phyloP scores from a whole-genome alignment of 2,329 filamentous ascomycete genomes.

The Cytospora piceae region DNA sequence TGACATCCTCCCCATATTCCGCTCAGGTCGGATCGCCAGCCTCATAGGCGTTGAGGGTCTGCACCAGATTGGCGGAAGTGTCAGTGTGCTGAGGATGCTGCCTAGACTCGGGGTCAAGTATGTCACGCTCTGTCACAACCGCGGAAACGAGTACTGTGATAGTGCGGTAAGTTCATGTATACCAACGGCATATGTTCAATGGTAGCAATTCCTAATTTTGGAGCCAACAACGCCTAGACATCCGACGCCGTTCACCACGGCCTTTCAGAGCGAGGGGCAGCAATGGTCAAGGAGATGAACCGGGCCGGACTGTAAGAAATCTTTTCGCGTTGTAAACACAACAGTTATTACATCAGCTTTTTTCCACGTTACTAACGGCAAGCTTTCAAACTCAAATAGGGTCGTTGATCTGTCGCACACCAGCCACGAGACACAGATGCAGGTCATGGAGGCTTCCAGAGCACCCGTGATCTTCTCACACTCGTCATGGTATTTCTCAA shows the following conservation, averaged over 20 bases:
- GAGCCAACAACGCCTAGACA: too few species aligned
- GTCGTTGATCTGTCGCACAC: conserved; percentile 34
- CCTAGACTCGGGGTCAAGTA: conserved; percentile 41
- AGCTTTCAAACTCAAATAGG: too few species aligned
- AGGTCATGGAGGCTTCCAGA: conserved; percentile 29
- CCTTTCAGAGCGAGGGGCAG: conserved; percentile 32
- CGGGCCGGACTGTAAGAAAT: conserved; percentile 37
- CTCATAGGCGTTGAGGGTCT: conserved; percentile 36
- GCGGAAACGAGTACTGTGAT: conserved; percentile 32
- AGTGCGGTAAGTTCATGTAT: too few species aligned
- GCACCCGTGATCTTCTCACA: conserved; percentile 34
- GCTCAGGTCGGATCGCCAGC: conserved; percentile 34
- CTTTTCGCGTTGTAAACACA: too few species aligned
- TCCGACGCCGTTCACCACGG: conserved; percentile 24
- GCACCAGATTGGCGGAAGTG: conserved; percentile 34
- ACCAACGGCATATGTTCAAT: too few species aligned
- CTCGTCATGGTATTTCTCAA: not conserved
- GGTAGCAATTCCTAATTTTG: too few species aligned
- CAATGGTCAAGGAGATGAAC: conserved; percentile 38
- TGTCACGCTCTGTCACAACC: conserved; percentile 35
- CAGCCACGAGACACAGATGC: conserved; percentile 29
- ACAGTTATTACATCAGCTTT: too few species aligned
- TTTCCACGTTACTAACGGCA: too few species aligned
- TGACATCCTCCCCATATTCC: conserved; percentile 31
- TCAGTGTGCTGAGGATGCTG: conserved; percentile 28